phyloP scores from a whole-genome alignment of 257 asterid species.

The Ilex aquifolium region DNA sequence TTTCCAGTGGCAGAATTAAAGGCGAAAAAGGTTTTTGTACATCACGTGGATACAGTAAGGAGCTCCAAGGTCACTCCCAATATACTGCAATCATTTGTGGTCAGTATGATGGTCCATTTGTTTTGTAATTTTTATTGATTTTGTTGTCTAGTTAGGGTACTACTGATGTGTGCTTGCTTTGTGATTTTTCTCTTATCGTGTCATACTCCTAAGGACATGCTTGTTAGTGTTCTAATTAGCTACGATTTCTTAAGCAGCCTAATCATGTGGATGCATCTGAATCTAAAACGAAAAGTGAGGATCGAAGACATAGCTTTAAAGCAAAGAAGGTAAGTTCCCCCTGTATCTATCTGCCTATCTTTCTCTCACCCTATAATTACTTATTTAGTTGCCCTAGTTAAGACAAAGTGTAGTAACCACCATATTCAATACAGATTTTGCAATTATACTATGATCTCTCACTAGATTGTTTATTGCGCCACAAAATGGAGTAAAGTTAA shows the following conservation, averaged over 20 bases:
- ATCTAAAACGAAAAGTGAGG: conserved; percentile 31
- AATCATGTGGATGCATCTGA: conserved; percentile 31
- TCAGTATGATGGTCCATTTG: conserved; percentile 26
- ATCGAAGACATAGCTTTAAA: conserved; percentile 41
- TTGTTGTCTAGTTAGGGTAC: no score
- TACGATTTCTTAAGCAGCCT: conserved; percentile 42
- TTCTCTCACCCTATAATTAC: conserved; percentile 4
- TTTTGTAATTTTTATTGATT: no score
- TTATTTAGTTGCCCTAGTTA: neutral
- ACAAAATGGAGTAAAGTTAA: neutral
- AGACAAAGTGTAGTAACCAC: neutral
- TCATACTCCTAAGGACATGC: no score
- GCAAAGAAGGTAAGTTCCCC: conserved; percentile 50
- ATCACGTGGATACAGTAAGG: conserved; percentile 66
- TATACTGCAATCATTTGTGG: conserved; percentile 67
- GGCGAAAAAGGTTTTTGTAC: conserved; percentile 68
- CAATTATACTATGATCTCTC: neutral
- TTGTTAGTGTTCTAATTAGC: conserved; percentile 15
- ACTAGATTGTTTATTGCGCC: neutral
- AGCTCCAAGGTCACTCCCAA: conserved; percentile 56
- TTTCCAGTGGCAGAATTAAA: conserved; percentile 50
- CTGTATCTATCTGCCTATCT: neutral
- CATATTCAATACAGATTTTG: neutral
- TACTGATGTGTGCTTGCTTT: no score
- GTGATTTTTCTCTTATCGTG: no score